These are phyloP conservation scores for Glonium stellatum DNA, from an alignment of 495 filamentous ascomycete species.

Conservation along the genomic window DNA sequence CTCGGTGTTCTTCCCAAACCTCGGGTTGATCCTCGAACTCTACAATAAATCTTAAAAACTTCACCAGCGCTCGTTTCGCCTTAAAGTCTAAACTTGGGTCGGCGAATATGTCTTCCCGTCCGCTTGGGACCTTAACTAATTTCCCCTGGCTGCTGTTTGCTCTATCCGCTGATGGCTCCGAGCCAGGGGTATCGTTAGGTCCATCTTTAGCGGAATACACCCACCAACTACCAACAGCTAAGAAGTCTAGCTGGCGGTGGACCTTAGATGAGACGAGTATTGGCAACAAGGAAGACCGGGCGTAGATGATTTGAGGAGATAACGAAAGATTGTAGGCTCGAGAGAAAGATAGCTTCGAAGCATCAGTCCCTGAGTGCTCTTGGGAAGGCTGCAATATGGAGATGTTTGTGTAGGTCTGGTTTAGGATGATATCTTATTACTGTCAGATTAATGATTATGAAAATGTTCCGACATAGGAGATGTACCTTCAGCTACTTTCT, in stretches of 20 bases:
- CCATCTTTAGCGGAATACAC: slow-evolving; percentile 43
- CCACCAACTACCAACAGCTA: slow-evolving; percentile 92
- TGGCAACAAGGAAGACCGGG: slow-evolving; percentile 66
- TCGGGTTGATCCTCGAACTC: slow-evolving; percentile 52
- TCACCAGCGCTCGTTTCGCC: slow-evolving; percentile 77
- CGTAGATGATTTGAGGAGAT: slow-evolving; percentile 80
- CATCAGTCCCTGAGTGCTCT: slow-evolving; percentile 28
- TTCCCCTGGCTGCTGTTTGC: slow-evolving; percentile 1
- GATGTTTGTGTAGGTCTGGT: slow-evolving; percentile 16
- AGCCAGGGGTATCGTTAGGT: background rate
- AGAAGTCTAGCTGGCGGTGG: slow-evolving; percentile 83
- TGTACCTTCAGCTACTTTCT: slow-evolving; percentile 44
- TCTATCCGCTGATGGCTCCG: background rate
- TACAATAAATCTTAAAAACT: slow-evolving; percentile 72
- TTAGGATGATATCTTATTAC: background rate
- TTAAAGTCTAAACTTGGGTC: slow-evolving; percentile 63
- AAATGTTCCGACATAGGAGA: background rate
- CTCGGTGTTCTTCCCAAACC: slow-evolving; percentile 42
- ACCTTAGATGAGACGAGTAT: slow-evolving; percentile 80
- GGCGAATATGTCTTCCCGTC: slow-evolving; percentile 80
- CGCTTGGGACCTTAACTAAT: slow-evolving; percentile 53
- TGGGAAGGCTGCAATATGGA: slow-evolving; percentile 14
- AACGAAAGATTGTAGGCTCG: slow-evolving; percentile 78
- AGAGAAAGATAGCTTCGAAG: slow-evolving; percentile 51
- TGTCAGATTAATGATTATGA: background rate